Percentiles rank a stretch among this genome's conserved stretches.
phyloP scores from a whole-genome alignment of 2,329 filamentous ascomycete genomes.

The Truncatella angustata region DNA sequence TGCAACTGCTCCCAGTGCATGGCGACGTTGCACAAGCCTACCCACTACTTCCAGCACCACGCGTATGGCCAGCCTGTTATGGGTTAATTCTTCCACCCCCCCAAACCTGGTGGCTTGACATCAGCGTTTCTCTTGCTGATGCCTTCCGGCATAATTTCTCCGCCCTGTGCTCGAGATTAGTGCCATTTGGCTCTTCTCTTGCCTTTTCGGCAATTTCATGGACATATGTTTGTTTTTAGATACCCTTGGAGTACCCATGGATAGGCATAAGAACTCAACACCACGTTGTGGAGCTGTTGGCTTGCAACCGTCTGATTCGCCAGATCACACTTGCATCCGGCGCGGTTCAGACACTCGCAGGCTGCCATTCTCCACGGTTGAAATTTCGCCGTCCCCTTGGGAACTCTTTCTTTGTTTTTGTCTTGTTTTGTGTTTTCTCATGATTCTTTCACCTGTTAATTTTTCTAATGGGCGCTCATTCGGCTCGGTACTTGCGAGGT shows the following conservation, averaged over 20 bases:
- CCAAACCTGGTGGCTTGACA: no score
- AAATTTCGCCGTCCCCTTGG: slow-evolving; percentile 6
- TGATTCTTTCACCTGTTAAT: slow-evolving; percentile 22
- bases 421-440: slow-evolving; percentile 13
- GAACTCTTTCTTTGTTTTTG: slow-evolving; percentile 9
- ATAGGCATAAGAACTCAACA: not conserved
- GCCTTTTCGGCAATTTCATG: slow-evolving; percentile 25
- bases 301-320: not conserved
- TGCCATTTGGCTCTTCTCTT: slow-evolving; percentile 17
- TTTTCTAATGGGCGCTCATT: slow-evolving; percentile 26
- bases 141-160: no score
- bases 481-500: slow-evolving; percentile 18
- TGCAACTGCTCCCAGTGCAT: slow-evolving; percentile 49
- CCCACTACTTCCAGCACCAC: slow-evolving; percentile 47
- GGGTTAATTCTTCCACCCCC: no score
- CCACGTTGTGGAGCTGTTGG: not conserved
- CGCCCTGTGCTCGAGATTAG: no score
- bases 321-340: no score
- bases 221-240: slow-evolving; percentile 29
- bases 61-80: slow-evolving; percentile 55
- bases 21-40: slow-evolving; percentile 42
- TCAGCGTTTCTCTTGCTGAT: no score
- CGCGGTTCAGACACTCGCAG: slow-evolving; percentile 6
- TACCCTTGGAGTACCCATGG: slow-evolving; percentile 20
- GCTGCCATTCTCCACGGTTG: no score